Evolutionary conservation across 176 grass and related monocot species (phyloP), one percentile per base, ranked within the genome.

Genomic region (Secale cereale): DNA sequence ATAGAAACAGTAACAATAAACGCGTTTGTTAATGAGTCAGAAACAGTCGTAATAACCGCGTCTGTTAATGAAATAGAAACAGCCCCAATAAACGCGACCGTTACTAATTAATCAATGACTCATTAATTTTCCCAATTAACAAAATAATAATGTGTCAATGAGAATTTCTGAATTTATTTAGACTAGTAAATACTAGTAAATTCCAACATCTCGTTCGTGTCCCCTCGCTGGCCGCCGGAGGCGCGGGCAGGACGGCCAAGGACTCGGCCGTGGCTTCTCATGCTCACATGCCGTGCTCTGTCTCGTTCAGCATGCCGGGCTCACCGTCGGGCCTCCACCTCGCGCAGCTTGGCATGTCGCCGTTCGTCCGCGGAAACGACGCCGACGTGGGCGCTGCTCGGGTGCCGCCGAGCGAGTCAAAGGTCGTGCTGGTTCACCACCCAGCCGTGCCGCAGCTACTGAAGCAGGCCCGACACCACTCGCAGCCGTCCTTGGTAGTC

Each of bases 281-380:
- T 9, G 66, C 19, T 15, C 22, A 65, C 3, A 32, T 10, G 15
- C 66, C 40, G 14, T 85, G 36, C 33, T 78, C 81, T 3, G 37
- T 86, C 9, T 81, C 84, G 3, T 46, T 97, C 54, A 87, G 90
- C 77, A 12, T 92, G 60, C 94, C 92, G 13, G 69, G 59, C n/a
- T 97, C 94, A 45, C 92, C 90, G 23, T 97, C 88, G 5, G 90
- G 92, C 13, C 41, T 91, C 29, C 78, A 88, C 78, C 65, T 89
- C 2, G 79, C 31, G 63, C 88, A 92, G 20, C 46, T 84, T 19
- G 78, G 67, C 39, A 69, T 25, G 36, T 10, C 20, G 8, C 22
- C 80, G 35, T 67, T 73, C 29, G 4, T 59, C 25, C 16, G 45
- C 26, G 12, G 40, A 12, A 61, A 41, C 25, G 65, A 68, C 19